Evolutionary conservation across 208 protist genomes (phyloP).

Genomic region (Trypanosoma avium): DNA sequence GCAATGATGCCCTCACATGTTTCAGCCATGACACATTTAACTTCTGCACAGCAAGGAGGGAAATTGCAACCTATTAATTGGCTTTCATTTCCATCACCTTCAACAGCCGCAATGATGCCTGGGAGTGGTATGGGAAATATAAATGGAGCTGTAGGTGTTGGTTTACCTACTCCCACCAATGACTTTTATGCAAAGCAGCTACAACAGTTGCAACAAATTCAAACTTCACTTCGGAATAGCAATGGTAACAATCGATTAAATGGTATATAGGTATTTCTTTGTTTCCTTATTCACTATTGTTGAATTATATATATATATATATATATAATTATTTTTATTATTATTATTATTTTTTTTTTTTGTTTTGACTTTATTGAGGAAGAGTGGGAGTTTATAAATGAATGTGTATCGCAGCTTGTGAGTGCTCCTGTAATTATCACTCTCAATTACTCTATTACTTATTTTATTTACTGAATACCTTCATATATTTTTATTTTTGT

Average conservation of each 20-base stretch:
- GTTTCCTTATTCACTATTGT: neutral
- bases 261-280: constrained; percentile 8
- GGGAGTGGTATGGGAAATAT: neutral
- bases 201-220: neutral
- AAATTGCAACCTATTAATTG: too few species aligned
- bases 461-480: too few species aligned
- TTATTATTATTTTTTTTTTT: constrained; percentile 11
- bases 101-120: neutral
- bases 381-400: too few species aligned
- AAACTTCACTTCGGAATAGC: neutral
- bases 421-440: too few species aligned
- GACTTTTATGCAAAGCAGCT: neutral
- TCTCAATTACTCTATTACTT: too few species aligned
- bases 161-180: neutral
- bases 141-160: neutral
- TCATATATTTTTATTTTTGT: too few species aligned
- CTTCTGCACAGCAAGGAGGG: too few species aligned
- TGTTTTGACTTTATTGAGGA: too few species aligned
- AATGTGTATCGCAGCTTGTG: too few species aligned
- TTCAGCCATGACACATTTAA: neutral
- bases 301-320: constrained; percentile 16
- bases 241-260: neutral
- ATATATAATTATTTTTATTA: constrained; percentile 9
- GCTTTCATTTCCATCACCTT: too few species aligned
- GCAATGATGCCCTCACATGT: neutral